Evolutionary conservation across 306 rosid genomes (phyloP).

Genomic region (Coriaria nepalensis): DNA sequence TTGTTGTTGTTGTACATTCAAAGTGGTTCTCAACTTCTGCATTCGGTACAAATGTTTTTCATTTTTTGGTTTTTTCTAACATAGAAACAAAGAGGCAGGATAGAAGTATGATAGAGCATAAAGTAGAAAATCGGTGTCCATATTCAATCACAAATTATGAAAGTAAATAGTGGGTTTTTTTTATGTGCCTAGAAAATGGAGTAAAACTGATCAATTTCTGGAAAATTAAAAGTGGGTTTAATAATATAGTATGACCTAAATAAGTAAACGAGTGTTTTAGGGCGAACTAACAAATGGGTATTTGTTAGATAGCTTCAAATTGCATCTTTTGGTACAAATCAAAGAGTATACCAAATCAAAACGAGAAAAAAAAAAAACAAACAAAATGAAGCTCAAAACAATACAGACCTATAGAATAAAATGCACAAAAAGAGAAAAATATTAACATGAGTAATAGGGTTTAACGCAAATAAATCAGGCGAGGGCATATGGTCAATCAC

Average conservation of each 20-base stretch:
- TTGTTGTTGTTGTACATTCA: conserved; percentile 15
- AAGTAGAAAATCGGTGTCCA: not conserved
- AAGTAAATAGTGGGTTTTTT: not conserved
- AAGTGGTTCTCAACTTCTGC: conserved; percentile 45
- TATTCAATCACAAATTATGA: not conserved
- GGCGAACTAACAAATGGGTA: conserved; percentile 2
- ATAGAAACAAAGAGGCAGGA: not conserved
- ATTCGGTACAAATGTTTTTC: conserved; percentile 6
- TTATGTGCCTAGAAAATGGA: too few relatives aligned
- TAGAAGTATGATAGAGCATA: not conserved
- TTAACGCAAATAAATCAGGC: too few relatives aligned
- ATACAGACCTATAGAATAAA: too few relatives aligned
- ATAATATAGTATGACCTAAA: not conserved
- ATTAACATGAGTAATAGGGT: too few relatives aligned
- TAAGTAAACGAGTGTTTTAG: conserved; percentile 2
- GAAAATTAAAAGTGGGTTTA: too few relatives aligned
- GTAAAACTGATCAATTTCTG: too few relatives aligned
- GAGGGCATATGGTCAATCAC: too few relatives aligned
- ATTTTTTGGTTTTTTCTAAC: not conserved
- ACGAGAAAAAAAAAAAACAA: too few relatives aligned
- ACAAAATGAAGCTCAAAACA: too few relatives aligned
- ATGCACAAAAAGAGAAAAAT: too few relatives aligned
- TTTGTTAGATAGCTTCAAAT: not conserved
- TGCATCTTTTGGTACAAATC: too few relatives aligned
- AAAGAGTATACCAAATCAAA: too few relatives aligned